phyloP scores from a whole-genome alignment of 441 rosid species.

The Croton laevigatus region DNA sequence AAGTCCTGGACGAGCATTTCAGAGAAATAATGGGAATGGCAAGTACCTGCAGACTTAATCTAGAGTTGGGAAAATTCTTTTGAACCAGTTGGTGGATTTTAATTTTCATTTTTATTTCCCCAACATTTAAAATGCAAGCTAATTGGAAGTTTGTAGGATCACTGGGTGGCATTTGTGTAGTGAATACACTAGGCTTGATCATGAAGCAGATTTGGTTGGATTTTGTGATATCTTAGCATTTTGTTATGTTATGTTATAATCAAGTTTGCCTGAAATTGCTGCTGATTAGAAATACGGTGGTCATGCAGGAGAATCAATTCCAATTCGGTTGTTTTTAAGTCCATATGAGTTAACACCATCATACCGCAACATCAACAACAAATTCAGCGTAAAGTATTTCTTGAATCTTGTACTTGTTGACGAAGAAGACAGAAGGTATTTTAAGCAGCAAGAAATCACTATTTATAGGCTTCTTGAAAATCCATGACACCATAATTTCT shows the following conservation, averaged over 20 bases:
- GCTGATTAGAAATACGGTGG: not conserved
- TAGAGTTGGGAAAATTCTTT: not conserved
- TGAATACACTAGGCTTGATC: too few relatives aligned
- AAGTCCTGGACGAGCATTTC: not conserved
- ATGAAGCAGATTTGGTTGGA: too few relatives aligned
- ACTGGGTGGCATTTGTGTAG: not conserved
- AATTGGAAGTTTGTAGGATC: not conserved
- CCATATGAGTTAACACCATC: conserved; percentile 93
- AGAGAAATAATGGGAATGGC: not conserved
- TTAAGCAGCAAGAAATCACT: conserved; percentile 91
- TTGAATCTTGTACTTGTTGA: conserved; percentile 92
- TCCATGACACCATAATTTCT: conserved; percentile 16
- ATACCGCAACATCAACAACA: conserved; percentile 85
- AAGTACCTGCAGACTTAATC: not conserved
- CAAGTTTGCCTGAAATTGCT: too few relatives aligned
- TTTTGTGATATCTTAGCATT: too few relatives aligned
- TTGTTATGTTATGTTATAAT: too few relatives aligned
- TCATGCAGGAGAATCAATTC: conserved; percentile 83
- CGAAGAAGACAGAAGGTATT: conserved; percentile 90
- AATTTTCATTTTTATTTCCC: not conserved
- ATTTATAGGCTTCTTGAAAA: conserved; percentile 70
- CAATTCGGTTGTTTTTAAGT: conserved; percentile 77
- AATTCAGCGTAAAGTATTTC: conserved; percentile 86
- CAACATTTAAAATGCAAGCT: not conserved
- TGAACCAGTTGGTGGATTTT: not conserved